Conservation (phyloP, 2,329 filamentous ascomycete genomes). For the Penicillium freii region DNA sequence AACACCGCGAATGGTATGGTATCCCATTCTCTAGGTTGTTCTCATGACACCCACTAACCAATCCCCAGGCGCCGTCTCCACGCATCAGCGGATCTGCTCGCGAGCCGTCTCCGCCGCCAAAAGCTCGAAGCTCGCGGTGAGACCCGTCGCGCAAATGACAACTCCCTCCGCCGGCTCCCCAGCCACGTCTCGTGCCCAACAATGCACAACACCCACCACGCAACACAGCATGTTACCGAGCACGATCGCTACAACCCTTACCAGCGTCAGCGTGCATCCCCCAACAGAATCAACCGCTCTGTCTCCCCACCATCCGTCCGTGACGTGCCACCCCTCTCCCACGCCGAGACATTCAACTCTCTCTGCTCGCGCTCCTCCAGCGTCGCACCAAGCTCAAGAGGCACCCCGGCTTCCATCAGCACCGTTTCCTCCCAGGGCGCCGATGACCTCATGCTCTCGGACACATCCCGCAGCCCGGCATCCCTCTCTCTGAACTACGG, state of each 20-base stretch:
- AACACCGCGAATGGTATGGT: slow-evolving; percentile 36
- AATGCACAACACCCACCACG: slow-evolving; percentile 33
- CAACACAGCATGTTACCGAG: slow-evolving; percentile 31
- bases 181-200: slow-evolving; percentile 31
- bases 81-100: slow-evolving; percentile 36
- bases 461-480: slow-evolving; percentile 33
- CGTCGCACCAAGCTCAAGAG: slow-evolving; percentile 43
- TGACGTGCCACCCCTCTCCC: slow-evolving; percentile 45
- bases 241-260: slow-evolving; percentile 40
- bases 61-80: slow-evolving; percentile 32
- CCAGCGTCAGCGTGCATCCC: slow-evolving; percentile 36
- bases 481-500: slow-evolving; percentile 32
- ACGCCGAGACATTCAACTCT: slow-evolving; percentile 42
- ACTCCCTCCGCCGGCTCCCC: slow-evolving; percentile 28
- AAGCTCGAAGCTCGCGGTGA: slow-evolving; percentile 35
- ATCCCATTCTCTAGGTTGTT: not conserved
- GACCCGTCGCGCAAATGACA: slow-evolving; percentile 20
- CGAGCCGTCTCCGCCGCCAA: slow-evolving; percentile 38
- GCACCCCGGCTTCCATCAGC: slow-evolving; percentile 45
- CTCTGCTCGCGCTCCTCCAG: slow-evolving; percentile 47
- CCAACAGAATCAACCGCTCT: slow-evolving; percentile 37
- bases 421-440: slow-evolving; percentile 37
- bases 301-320: slow-evolving; percentile 46
- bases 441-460: slow-evolving; percentile 38
- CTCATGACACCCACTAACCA: not conserved